Conservation (phyloP, 371 early-diverging fungal genomes). For the Zopfochytrium polystomum region DNA sequence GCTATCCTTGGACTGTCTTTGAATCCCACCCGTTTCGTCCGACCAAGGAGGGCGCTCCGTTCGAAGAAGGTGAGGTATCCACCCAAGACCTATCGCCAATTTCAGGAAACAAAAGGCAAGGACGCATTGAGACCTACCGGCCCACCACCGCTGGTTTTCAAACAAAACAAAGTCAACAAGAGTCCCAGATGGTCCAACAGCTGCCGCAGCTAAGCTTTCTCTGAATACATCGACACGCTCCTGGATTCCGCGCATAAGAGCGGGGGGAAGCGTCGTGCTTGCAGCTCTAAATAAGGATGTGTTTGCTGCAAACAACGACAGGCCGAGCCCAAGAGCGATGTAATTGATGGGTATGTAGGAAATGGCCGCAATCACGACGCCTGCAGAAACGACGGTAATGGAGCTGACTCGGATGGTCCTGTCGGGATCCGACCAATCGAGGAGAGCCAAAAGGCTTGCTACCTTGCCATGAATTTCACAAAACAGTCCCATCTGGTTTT, state of each 20-base stretch:
- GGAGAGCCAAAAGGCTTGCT: slow-evolving; percentile 5
- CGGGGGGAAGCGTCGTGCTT: slow-evolving; percentile 35
- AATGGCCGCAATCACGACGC: slow-evolving; percentile 24
- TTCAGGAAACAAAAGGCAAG: neutral
- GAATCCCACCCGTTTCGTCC: slow-evolving; percentile 39
- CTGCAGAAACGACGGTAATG: slow-evolving; percentile 24
- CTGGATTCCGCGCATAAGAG: slow-evolving; percentile 31
- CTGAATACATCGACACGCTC: slow-evolving; percentile 28
- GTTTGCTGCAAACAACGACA: slow-evolving; percentile 38
- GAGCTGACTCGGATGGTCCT: slow-evolving; percentile 29
- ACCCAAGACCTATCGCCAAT: slow-evolving; percentile 40
- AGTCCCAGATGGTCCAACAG: slow-evolving; percentile 21
- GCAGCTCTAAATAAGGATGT: slow-evolving; percentile 43
- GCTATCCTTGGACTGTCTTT: slow-evolving; percentile 33
- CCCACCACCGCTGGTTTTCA: slow-evolving; percentile 57
- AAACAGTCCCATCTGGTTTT: slow-evolving; percentile 51
- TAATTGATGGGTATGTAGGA: slow-evolving; percentile 32
- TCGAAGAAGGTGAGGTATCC: slow-evolving; percentile 43
- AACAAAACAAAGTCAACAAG: slow-evolving; percentile 33
- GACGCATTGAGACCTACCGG: too few relatives aligned
- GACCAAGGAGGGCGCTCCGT: slow-evolving; percentile 48
- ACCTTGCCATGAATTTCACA: slow-evolving; percentile 36
- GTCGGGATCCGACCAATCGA: slow-evolving; percentile 40
- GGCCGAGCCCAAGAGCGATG: slow-evolving; percentile 33
- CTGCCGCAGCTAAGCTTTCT: slow-evolving; percentile 31